These are phyloP conservation scores for Aspergillus texensis DNA, from an alignment of 2,329 filamentous ascomycete species.

Conservation along the genomic window DNA sequence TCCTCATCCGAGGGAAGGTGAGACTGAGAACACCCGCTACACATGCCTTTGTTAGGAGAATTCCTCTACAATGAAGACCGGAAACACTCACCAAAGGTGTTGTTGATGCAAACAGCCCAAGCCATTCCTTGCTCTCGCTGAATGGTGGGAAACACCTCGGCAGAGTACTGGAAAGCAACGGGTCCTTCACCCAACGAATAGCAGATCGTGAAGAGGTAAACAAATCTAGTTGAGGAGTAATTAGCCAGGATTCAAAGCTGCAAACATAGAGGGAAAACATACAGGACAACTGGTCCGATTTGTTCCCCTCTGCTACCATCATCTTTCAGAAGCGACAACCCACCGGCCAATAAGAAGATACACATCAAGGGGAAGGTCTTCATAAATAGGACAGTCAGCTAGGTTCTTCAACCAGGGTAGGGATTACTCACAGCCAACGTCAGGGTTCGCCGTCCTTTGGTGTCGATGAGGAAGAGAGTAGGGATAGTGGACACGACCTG, in stretches of 20 bases:
- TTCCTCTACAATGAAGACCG: neutral
- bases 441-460: constrained; percentile 63
- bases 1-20: constrained; percentile 49
- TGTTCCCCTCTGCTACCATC: constrained; percentile 36
- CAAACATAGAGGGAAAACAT: neutral
- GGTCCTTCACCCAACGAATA: constrained; percentile 65
- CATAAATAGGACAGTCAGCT: neutral
- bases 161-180: constrained; percentile 53
- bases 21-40: constrained; percentile 49
- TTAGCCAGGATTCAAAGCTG: neutral
- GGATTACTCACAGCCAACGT: constrained; percentile 23
- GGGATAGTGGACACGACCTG: constrained; percentile 66
- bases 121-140: constrained; percentile 47
- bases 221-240: constrained; percentile 55
- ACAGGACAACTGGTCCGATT: constrained; percentile 28
- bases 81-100: constrained; percentile 24
- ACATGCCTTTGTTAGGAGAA: constrained; percentile 22
- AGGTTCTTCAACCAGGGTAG: no score
- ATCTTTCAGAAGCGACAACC: constrained; percentile 55
- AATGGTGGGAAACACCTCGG: constrained; percentile 57
- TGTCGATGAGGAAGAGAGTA: constrained; percentile 66
- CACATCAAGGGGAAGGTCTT: constrained; percentile 69
- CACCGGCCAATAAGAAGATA: constrained; percentile 63
- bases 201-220: constrained; percentile 65
- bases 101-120: constrained; percentile 32